Percentiles rank a stretch among this genome's conserved stretches.
phyloP scores from a whole-genome alignment of 164 flowering plant genomes.

The grape (Vitis vinifera) region DNA sequence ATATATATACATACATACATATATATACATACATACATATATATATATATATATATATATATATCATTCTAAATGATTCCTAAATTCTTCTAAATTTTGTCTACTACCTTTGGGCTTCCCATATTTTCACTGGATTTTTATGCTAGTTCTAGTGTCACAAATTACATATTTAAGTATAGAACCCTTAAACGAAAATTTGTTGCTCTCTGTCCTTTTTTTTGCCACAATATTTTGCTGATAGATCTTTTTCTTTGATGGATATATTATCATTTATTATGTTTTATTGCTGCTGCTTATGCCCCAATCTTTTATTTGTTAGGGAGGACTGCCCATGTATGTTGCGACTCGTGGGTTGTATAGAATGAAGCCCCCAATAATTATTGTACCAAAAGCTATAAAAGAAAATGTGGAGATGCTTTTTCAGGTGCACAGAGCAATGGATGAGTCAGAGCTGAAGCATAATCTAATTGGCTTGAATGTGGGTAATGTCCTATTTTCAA shows the following conservation, averaged over 20 bases:
- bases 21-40: too few species aligned
- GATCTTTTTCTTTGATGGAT: background rate
- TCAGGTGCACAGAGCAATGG: slow-evolving; percentile 79
- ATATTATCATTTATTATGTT: background rate
- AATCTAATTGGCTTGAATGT: slow-evolving; percentile 68
- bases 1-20: too few species aligned
- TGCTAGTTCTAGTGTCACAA: too few species aligned
- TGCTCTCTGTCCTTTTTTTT: too few species aligned
- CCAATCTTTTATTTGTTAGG: slow-evolving; percentile 34
- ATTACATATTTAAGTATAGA: too few species aligned
- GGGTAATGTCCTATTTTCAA: slow-evolving; percentile 43
- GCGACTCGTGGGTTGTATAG: slow-evolving; percentile 82
- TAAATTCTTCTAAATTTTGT: too few species aligned
- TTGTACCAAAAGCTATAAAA: slow-evolving; percentile 71
- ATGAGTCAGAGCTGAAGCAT: slow-evolving; percentile 71
- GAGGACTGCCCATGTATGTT: slow-evolving; percentile 97
- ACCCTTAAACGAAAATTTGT: too few species aligned
- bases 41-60: too few species aligned
- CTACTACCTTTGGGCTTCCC: too few species aligned
- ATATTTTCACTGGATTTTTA: too few species aligned
- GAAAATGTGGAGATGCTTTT: slow-evolving; percentile 71
- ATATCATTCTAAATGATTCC: too few species aligned
- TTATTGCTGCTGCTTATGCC: background rate
- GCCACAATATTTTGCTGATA: too few species aligned
- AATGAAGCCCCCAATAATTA: slow-evolving; percentile 82